These are phyloP conservation scores for Coemansia sp. DNA, from an alignment of 192 early-diverging fungal genomes.

Conservation along the genomic window DNA sequence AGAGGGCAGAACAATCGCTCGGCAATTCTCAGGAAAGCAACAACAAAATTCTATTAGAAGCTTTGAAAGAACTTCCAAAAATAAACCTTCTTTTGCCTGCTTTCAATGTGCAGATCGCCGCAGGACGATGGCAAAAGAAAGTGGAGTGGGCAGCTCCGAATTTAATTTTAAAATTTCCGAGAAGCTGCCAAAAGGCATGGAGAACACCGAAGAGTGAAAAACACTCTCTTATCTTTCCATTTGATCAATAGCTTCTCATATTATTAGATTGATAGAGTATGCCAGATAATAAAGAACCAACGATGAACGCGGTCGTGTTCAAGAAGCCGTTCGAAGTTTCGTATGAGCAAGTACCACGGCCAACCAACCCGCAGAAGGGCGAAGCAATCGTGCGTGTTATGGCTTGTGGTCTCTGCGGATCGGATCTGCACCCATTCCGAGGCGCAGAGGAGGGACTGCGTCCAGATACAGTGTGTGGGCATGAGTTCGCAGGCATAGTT, in stretches of 20 bases:
- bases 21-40: too few species aligned
- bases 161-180: not conserved
- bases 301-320: conserved; percentile 53
- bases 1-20: too few species aligned
- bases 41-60: too few species aligned
- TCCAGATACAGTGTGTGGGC: conserved; percentile 51
- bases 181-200: not conserved
- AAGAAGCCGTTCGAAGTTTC: conserved; percentile 42
- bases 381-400: conserved; percentile 55
- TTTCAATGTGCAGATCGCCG: not conserved
- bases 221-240: not conserved
- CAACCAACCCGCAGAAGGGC: conserved; percentile 28
- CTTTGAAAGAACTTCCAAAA: not conserved
- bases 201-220: not conserved
- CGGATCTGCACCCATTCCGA: conserved; percentile 53
- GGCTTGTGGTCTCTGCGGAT: conserved; percentile 52
- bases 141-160: too few species aligned
- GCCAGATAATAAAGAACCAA: conserved; percentile 1
- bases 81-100: not conserved
- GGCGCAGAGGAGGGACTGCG: conserved; percentile 44
- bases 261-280: not conserved
- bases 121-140: not conserved
- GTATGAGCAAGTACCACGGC: conserved; percentile 31
- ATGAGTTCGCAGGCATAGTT: conserved; percentile 55
- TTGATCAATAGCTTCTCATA: not conserved